Evolutionary conservation across 2,329 filamentous ascomycete species (phyloP), one percentile per base, ranked within the genome.

Genomic region (Cordyceps fumosorosea): DNA sequence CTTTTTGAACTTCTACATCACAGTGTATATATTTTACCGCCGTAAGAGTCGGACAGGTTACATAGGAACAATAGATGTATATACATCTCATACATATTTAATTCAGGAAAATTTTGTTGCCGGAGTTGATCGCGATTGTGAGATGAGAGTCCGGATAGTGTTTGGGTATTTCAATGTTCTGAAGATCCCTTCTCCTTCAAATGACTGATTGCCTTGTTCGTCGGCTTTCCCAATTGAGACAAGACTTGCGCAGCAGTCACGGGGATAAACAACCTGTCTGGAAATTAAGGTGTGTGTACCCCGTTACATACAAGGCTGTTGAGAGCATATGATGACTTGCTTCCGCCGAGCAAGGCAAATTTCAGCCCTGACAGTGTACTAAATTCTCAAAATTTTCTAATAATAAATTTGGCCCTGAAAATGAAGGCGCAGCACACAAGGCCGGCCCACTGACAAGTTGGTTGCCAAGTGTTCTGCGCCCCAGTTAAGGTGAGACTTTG

Each of bases 401-500:
- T 5, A 32, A 32, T 40, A 11, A 56, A 45, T 20, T 32, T 22
- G 20, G 52, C 3, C 50, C 52, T 54, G 1, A 2, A 56, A n/a
- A 32, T 56, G 20, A 34, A 20, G 54, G 54, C 42, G 42, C 40
- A 56, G 54, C 42, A 40, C 29, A 32, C 29, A 24, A 47, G 45
- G 26, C n/a, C n/a, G n/a, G n/a, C n/a, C n/a, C n/a, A n/a, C n/a
- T n/a, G n/a, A n/a, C n/a, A n/a, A n/a, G n/a, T n/a, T n/a, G n/a
- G n/a, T 29, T 29, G 6, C 6, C 26, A 29, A 29, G 26, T 57
- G 26, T 5, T 37, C 20, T 37, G 14, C 24, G 40, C 44, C 54
- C 55, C 55, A 48, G 8, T 57, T 57, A 57, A 37, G 55, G 55
- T 57, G 55, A 57, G 55, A 57, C 55, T 48, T 57, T 37, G 44